Percentiles rank a stretch among this genome's conserved stretches.
Conservation (phyloP, 2,329 filamentous ascomycete species). For the Sclerotinia minor region DNA sequence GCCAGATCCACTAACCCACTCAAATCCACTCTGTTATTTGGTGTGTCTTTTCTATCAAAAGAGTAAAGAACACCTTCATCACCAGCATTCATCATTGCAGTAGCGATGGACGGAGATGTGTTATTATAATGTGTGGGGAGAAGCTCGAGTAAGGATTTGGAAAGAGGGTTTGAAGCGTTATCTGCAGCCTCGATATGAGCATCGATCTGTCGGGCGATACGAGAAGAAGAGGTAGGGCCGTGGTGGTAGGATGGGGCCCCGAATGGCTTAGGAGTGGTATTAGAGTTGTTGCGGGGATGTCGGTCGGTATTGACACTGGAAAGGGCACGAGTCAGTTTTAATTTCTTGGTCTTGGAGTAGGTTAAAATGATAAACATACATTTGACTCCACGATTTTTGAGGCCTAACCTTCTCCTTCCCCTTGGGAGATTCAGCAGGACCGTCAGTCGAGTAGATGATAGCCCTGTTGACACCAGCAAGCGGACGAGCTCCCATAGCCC, state of each 20-base stretch:
- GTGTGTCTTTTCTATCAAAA: slow-evolving; percentile 38
- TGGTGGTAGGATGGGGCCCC: slow-evolving; percentile 31
- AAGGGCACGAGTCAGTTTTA: slow-evolving; percentile 26
- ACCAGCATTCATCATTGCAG: slow-evolving; percentile 25
- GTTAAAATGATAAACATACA: slow-evolving; percentile 26
- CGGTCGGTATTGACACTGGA: slow-evolving; percentile 34
- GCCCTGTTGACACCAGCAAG: slow-evolving; percentile 28
- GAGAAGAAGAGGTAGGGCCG: slow-evolving; percentile 23
- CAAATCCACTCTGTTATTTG: slow-evolving; percentile 35
- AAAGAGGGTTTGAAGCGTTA: slow-evolving; percentile 31
- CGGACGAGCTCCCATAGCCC: slow-evolving; percentile 36
- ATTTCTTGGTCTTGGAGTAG: slow-evolving; percentile 11
- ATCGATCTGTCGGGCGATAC: slow-evolving; percentile 33
- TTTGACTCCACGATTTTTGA: slow-evolving; percentile 31
- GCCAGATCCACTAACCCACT: slow-evolving; percentile 40
- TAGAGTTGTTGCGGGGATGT: slow-evolving; percentile 34
- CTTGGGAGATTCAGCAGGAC: slow-evolving; percentile 12
- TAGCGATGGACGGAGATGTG: slow-evolving; percentile 32
- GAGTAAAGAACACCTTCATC: slow-evolving; percentile 38
- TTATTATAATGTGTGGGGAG: slow-evolving; percentile 38
- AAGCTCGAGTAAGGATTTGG: slow-evolving; percentile 39
- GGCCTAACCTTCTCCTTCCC: slow-evolving; percentile 36
- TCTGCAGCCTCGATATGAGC: slow-evolving; percentile 35
- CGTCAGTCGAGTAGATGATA: slow-evolving; percentile 9
- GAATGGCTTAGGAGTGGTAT: slow-evolving; percentile 29